Evolutionary conservation across 2,329 filamentous ascomycete genomes (phyloP), one percentile per base, ranked within the genome.

Genomic region (Nemania diffusa): DNA sequence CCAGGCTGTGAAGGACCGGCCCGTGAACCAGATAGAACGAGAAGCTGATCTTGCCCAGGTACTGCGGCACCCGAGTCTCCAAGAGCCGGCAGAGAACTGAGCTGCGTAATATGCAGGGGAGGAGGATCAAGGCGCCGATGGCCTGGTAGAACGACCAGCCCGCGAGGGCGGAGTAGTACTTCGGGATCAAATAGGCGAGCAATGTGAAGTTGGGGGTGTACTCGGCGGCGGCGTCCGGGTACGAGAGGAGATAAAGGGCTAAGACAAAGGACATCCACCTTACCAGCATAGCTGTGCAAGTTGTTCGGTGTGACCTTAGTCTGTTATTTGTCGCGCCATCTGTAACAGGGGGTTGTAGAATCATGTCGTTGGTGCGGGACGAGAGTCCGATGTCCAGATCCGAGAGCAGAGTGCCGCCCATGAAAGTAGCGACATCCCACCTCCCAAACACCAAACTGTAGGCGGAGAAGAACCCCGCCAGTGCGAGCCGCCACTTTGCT

Each of bases 121-220:
- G 67, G 0, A 81, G 74, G 2, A 81, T 64, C 1, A 81, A 69
- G 0, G 80, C 80, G 1, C 80, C 80, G 65, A 79, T 74, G 0
- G 78, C 71, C 59, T 81, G 75, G 68, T 80, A 81, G 63, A 81
- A 80, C 77, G 79, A 79, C 80, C 80, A 81, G 7, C 75, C 77
- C 0, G 78, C 79, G 0, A 80, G 62, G 2, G 78, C 75, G 3
- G 68, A 64, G 72, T 81, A 81, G 69, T 81, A 81, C 52, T 74
- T 73, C 1, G 80, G 80, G 2, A 78, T 75, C 51, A 76, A 76
- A 0, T 71, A 72, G 0, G 79, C 77, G 3, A 81, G 75, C 13
- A 74, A 71, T 0, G 72, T 72, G 69, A 80, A 81, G 0, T 80
- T 79, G 0, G 80, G 80, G 0, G 80, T 81, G 61, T 75, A 79